Percentiles rank a stretch among this genome's conserved stretches.
Conservation (phyloP, 2,329 filamentous ascomycete species). For the Talaromyces sp. region DNA sequence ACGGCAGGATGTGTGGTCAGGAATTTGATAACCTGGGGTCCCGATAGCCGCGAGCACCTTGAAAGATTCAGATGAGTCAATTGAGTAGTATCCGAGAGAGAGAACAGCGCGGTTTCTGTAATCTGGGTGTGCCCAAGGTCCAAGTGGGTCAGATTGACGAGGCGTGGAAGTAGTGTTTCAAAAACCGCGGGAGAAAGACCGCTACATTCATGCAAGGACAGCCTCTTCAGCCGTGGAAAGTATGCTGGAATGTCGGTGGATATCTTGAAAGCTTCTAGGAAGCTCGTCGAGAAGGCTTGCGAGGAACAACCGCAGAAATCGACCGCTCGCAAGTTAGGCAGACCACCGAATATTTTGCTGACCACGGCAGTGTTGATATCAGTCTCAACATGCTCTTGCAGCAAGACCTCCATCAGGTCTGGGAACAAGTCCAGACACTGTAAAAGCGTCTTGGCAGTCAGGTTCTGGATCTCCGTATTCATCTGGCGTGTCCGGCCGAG, state of each 20-base stretch:
- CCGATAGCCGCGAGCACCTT: conserved; percentile 66
- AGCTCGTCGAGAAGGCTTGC: conserved; percentile 59
- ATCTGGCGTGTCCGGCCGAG: conserved; percentile 70
- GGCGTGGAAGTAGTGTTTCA: conserved; percentile 65
- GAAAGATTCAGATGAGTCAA: conserved; percentile 75
- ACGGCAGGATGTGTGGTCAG: conserved; percentile 66
- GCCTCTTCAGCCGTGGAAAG: conserved; percentile 56
- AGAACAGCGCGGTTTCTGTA: conserved; percentile 64
- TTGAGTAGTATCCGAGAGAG: conserved; percentile 65
- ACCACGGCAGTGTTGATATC: conserved; percentile 67
- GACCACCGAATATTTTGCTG: conserved; percentile 63
- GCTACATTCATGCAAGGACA: conserved; percentile 75
- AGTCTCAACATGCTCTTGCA: conserved; percentile 75
- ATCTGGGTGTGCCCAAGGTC: conserved; percentile 75
- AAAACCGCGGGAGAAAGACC: conserved; percentile 64
- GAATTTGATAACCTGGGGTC: conserved; percentile 64
- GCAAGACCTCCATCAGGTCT: conserved; percentile 70
- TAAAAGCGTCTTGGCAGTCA: conserved; percentile 68
- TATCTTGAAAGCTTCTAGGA: conserved; percentile 50
- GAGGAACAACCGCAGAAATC: conserved; percentile 77
- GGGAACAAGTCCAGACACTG: conserved; percentile 68
- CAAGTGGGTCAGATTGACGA: conserved; percentile 66
- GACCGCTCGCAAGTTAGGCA: conserved; percentile 60
- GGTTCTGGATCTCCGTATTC: conserved; percentile 67
- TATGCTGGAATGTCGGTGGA: conserved; percentile 46